Conservation (phyloP, 169 alveolate genomes). For the Fabrea salina region DNA sequence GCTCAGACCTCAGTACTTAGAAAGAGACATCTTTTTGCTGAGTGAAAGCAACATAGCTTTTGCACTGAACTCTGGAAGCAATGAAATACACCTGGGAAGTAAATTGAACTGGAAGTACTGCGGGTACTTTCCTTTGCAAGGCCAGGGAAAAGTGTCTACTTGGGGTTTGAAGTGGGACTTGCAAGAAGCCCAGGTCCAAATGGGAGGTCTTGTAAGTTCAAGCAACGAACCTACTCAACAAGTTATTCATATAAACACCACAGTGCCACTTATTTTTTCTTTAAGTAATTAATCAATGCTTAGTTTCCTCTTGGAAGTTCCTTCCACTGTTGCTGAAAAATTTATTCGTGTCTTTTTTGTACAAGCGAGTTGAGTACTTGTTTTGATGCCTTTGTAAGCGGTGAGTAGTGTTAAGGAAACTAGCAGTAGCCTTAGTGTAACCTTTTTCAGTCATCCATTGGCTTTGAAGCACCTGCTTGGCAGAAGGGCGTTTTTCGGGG, state of each 20-base stretch:
- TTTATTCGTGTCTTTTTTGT: too few relatives aligned
- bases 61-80: background rate
- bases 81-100: background rate
- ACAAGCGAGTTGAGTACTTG: too few relatives aligned
- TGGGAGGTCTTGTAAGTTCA: background rate
- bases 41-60: background rate
- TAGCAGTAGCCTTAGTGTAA: too few relatives aligned
- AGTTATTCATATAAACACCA: too few relatives aligned
- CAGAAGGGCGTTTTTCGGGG: conserved; percentile 8
- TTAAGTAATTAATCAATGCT: too few relatives aligned
- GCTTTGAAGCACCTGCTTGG: background rate
- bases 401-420: too few relatives aligned
- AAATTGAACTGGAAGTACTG: background rate
- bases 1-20: background rate
- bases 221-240: background rate
- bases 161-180: background rate
- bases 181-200: background rate
- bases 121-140: background rate
- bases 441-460: conserved; percentile 7
- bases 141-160: background rate
- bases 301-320: too few relatives aligned
- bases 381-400: too few relatives aligned
- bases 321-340: too few relatives aligned
- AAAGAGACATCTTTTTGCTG: background rate
- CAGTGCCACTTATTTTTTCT: too few relatives aligned